Evolutionary conservation across 208 protist genomes (phyloP), one percentile per base, ranked within the genome.

Genomic region (Acanthamoeba castellanii): DNA sequence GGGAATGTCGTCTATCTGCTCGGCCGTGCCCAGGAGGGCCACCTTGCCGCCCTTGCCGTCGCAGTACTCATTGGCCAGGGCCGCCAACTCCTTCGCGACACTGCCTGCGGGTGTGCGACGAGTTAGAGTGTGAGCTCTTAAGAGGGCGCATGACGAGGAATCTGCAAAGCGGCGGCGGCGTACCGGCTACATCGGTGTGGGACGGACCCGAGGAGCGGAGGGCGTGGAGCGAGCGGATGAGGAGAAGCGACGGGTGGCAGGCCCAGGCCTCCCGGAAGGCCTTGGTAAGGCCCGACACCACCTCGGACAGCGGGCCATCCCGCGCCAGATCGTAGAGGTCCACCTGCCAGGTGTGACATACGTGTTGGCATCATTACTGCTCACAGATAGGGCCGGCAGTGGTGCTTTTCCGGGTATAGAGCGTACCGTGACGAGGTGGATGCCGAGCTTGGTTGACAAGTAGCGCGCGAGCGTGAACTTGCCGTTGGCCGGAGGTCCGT

Each of bases 1-100:
- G 57, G 94, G 90, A 30, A 96, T 45, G 27, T 96, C 96, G 55
- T 96, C 96, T 16, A 95, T 64, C 45, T 50, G 64, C 16, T 96
- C 61, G 11, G 95, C 89, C 18, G 96, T 95, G 6, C 47, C 96
- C 27, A 94, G 6, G 25, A 94, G 55, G 9, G 59, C 32, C 52
- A 94, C 47, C 34, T 70, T 91, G 8, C 59, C 64, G 13, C 37
- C 64, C 61, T 76, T 52, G 32, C 64, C 87, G 16, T 92, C 87
- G n/a, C 64, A 68, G 64, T 92, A 76, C 34, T 92, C 55, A 7
- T 14, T 30, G n/a, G 55, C 22, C 42, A 66, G 30, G 34, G 47
- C 45, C 25, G 91, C 91, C 37, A 94, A n/a, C 27, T 87, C 52
- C 72, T 78, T 94, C 16, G 37, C 47, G 7, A 85, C 32, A 8